Conservation (phyloP, 2,329 filamentous ascomycete genomes). For the Colletotrichum theobromicola region DNA sequence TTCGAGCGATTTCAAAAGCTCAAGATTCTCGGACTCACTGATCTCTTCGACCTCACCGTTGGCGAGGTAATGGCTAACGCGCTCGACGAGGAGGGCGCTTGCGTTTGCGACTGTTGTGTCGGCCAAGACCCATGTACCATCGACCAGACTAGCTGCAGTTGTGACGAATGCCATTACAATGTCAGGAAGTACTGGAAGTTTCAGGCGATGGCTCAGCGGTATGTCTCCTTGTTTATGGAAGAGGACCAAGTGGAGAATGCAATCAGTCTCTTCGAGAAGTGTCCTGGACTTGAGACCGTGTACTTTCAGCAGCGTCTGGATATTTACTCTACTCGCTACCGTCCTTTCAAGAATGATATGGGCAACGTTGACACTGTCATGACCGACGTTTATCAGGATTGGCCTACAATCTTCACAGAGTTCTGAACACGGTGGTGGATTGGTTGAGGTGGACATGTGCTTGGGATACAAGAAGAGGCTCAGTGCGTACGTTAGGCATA, state of each 20-base stretch:
- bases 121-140: neutral
- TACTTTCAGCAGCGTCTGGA: neutral
- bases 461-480: too few species aligned
- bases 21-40: neutral
- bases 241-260: neutral
- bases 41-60: neutral
- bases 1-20: neutral
- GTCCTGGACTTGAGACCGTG: neutral
- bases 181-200: neutral
- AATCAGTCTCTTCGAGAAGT: neutral
- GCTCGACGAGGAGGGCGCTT: neutral
- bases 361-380: neutral
- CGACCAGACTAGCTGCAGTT: accelerated
- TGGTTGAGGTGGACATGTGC: too few species aligned
- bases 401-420: neutral
- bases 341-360: neutral
- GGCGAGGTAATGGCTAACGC: neutral
- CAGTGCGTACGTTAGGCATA: too few species aligned
- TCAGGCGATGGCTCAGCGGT: neutral
- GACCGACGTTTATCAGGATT: neutral
- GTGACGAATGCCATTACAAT: neutral
- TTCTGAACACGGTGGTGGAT: neutral
- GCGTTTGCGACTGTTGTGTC: neutral
- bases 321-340: neutral
- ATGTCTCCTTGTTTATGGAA: neutral